phyloP scores from a whole-genome alignment of 257 asterid species.

The Solanum clarkiae region DNA sequence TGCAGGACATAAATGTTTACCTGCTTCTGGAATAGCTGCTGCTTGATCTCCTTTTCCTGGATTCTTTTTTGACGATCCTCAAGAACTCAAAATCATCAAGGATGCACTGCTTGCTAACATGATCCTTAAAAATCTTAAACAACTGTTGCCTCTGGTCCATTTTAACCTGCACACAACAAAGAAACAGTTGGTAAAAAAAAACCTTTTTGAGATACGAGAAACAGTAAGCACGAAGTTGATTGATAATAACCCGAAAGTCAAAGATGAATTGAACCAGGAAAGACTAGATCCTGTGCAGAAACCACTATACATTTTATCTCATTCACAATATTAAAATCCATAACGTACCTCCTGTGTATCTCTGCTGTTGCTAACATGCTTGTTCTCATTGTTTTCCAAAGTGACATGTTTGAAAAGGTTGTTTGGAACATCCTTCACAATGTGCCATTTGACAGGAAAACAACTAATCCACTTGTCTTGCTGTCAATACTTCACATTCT shows the following conservation, averaged over 20 bases:
- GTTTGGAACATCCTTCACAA: constrained; percentile 74
- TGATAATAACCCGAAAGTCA: neutral
- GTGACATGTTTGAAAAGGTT: constrained; percentile 56
- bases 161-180: constrained; percentile 29
- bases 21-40: constrained; percentile 33
- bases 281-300: neutral
- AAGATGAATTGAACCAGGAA: neutral
- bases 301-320: no score
- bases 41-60: constrained; percentile 44
- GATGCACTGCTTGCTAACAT: constrained; percentile 41
- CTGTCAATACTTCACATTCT: constrained; percentile 70
- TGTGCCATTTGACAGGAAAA: constrained; percentile 80
- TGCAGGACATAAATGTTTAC: constrained; percentile 14
- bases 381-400: no score
- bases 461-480: constrained; percentile 84
- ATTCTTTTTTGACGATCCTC: constrained; percentile 59
- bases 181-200: neutral
- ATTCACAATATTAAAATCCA: neutral
- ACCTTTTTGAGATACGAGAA: neutral
- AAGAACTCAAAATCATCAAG: constrained; percentile 62
- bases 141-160: constrained; percentile 52
- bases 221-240: neutral
- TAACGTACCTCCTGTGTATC: constrained; percentile 26
- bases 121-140: constrained; percentile 49
- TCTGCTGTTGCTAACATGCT: no score